Evolutionary conservation across 768 basidiomycete genomes (phyloP).

Genomic region (Mycena crocata): DNA sequence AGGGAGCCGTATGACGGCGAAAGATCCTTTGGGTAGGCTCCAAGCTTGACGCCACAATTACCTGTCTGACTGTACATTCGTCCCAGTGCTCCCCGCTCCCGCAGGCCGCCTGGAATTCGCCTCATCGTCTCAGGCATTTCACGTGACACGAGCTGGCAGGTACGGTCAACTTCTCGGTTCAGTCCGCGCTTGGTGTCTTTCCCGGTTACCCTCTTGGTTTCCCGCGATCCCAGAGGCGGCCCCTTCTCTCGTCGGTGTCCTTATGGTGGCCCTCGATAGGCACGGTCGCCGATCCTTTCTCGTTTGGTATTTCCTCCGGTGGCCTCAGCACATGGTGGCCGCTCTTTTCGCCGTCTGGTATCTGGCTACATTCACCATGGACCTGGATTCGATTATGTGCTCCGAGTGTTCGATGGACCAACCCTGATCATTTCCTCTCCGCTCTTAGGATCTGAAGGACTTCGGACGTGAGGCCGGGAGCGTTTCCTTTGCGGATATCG

Average conservation of each 20-base stretch:
- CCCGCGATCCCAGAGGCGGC: constrained; percentile 19
- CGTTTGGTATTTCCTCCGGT: constrained; percentile 7
- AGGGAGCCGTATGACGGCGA: constrained; percentile 78
- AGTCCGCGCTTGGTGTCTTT: constrained; percentile 17
- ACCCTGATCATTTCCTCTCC: constrained; percentile 57
- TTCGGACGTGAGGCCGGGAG: constrained; percentile 95
- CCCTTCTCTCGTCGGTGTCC: constrained; percentile 24
- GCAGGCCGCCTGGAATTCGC: constrained; percentile 84
- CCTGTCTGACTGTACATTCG: neutral
- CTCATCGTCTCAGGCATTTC: constrained; percentile 90
- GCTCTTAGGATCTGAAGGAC: constrained; percentile 93
- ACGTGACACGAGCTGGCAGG: constrained; percentile 99
- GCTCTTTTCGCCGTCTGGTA: constrained; percentile 24
- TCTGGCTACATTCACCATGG: constrained; percentile 21
- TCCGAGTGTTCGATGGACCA: constrained; percentile 45
- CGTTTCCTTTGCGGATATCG: constrained; percentile 95
- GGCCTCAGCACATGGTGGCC: neutral
- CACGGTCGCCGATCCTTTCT: constrained; percentile 18
- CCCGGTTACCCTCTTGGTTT: constrained; percentile 5
- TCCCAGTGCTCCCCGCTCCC: constrained; percentile 67
- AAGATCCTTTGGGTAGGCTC: constrained; percentile 66
- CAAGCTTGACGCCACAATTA: neutral
- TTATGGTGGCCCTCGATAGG: constrained; percentile 30
- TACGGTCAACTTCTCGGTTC: constrained; percentile 60
- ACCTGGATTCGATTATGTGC: constrained; percentile 33